Evolutionary conservation across 2,329 filamentous ascomycete species (phyloP).

Genomic region (Nothophaeocryptopus gaeumannii): DNA sequence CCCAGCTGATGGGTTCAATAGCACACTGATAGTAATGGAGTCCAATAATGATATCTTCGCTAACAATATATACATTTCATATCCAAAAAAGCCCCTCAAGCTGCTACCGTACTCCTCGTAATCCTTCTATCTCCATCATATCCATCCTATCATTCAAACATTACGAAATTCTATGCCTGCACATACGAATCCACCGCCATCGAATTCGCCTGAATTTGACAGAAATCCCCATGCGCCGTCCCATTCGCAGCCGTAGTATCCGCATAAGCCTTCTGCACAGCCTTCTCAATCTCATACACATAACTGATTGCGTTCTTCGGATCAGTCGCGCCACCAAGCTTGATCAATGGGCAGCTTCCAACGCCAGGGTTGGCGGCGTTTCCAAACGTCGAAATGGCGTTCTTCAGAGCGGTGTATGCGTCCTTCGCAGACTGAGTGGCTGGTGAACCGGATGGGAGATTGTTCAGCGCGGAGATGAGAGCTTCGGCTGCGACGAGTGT

Average conservation of each 20-base stretch:
- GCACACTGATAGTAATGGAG: too few species aligned
- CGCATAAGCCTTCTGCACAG: slow-evolving; percentile 3
- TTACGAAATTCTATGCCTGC: neutral
- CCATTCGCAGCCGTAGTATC: slow-evolving; percentile 1
- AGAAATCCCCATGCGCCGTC: neutral
- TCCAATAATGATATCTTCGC: too few species aligned
- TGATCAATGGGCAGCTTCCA: neutral
- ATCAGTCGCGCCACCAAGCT: neutral
- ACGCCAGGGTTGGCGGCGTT: slow-evolving; percentile 1
- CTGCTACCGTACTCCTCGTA: too few species aligned
- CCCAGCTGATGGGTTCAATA: too few species aligned
- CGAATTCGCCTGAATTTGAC: neutral
- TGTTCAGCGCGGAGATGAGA: slow-evolving; percentile 2
- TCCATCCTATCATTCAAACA: too few species aligned
- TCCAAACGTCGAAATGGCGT: neutral
- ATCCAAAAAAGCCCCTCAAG: too few species aligned
- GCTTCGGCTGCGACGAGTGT: slow-evolving; percentile 3
- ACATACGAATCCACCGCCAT: neutral
- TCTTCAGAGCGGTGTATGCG: neutral
- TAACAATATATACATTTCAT: too few species aligned
- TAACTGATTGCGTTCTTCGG: neutral
- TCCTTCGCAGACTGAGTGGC: neutral
- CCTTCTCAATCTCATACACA: neutral
- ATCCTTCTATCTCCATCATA: too few species aligned
- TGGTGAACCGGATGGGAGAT: neutral